Percentiles rank a stretch among this genome's conserved stretches.
Evolutionary conservation across 495 filamentous ascomycete species (phyloP).

Genomic region (Hyaloscypha hepaticicola): DNA sequence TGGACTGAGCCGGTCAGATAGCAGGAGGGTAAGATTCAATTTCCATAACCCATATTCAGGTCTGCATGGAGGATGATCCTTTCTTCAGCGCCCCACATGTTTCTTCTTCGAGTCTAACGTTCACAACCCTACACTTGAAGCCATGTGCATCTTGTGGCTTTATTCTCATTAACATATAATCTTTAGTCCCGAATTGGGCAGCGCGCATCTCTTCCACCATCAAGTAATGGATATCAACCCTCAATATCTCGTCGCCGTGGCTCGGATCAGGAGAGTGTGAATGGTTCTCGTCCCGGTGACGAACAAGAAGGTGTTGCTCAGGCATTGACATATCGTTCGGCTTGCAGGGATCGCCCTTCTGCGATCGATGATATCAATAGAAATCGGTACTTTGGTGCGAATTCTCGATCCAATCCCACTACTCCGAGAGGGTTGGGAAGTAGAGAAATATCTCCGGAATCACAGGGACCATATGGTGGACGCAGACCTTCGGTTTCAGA

Average conservation of each 20-base stretch:
- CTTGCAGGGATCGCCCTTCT: conserved; percentile 40
- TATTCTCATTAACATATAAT: conserved; percentile 24
- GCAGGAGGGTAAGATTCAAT: conserved; percentile 23
- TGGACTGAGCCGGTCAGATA: conserved; percentile 15
- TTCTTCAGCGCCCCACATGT: not conserved
- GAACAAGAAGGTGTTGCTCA: conserved; percentile 26
- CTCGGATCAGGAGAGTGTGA: conserved; percentile 23
- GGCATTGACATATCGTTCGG: conserved; percentile 39
- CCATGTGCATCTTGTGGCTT: conserved; percentile 15
- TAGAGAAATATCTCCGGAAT: conserved; percentile 48
- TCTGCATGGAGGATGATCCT: not conserved
- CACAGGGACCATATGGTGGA: conserved; percentile 41
- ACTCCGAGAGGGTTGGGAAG: conserved; percentile 43
- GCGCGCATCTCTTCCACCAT: conserved; percentile 28
- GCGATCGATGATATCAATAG: conserved; percentile 47
- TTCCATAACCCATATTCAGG: not conserved
- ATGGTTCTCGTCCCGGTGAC: conserved; percentile 16
- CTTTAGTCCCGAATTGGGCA: conserved; percentile 30
- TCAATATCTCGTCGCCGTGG: conserved; percentile 26
- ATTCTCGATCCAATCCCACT: conserved; percentile 45
- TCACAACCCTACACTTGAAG: conserved; percentile 16
- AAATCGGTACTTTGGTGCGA: conserved; percentile 40
- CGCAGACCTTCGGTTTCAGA: conserved; percentile 44
- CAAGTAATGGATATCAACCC: conserved; percentile 13
- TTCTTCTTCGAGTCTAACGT: conserved; percentile 8